A percentile compares a stretch with the other conserved stretches of the same genome.
Conservation (phyloP, 73 alveolate genomes). For the Effrenium voratum region DNA sequence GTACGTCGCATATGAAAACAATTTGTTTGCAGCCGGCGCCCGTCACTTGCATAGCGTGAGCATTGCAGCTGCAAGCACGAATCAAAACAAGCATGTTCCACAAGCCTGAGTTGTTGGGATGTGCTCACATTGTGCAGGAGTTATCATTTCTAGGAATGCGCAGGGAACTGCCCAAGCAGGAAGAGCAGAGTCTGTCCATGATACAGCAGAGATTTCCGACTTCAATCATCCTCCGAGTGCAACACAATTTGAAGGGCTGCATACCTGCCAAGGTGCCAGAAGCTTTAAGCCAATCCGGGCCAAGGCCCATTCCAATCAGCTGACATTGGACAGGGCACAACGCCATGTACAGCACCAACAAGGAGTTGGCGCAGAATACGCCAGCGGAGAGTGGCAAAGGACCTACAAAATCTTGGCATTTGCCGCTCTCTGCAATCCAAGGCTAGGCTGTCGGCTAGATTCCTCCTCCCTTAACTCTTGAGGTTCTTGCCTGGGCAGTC, state of each 20-base stretch:
- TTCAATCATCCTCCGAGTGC: not conserved
- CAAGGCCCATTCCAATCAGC: no score
- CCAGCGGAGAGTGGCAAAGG: slow-evolving; percentile 64
- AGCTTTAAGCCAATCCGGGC: no score
- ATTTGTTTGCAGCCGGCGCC: no score
- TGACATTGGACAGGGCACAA: slow-evolving; percentile 40
- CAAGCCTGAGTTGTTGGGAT: no score
- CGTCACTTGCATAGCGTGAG: no score
- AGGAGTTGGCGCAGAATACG: slow-evolving; percentile 79
- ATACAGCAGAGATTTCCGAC: not conserved
- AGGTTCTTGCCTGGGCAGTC: slow-evolving; percentile 37
- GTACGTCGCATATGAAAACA: no score
- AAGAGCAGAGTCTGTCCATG: not conserved
- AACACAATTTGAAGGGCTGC: slow-evolving; percentile 65
- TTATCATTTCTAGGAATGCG: no score
- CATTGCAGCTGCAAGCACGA: no score
- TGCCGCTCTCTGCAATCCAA: no score
- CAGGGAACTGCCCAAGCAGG: not conserved
- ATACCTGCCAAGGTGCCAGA: slow-evolving; percentile 54
- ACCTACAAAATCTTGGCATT: not conserved
- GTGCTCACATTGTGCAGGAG: no score
- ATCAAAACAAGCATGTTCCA: no score
- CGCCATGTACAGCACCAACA: slow-evolving; percentile 54
- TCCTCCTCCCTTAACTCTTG: slow-evolving; percentile 40
- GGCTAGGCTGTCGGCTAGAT: no score